A percentile compares a stretch with the other conserved stretches of the same genome.
Evolutionary conservation across 495 filamentous ascomycete genomes (phyloP).

Genomic region (Letharia columbiana): DNA sequence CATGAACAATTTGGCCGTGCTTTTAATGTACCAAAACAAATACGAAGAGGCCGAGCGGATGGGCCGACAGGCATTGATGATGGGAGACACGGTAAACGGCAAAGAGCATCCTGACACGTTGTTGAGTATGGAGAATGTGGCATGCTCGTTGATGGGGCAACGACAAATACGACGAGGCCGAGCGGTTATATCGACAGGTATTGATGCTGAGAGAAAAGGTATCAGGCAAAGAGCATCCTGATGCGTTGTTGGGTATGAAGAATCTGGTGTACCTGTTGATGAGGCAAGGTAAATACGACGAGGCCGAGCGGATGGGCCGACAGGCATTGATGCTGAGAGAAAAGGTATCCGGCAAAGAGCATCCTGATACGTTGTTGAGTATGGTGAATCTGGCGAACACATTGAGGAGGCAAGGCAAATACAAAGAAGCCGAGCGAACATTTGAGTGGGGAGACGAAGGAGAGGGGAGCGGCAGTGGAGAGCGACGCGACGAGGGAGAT

Average conservation of each 20-base stretch:
- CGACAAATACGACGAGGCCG: conserved; percentile 28
- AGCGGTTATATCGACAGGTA: conserved; percentile 23
- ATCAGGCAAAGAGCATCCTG: conserved; percentile 29
- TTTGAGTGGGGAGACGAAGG: too few relatives aligned
- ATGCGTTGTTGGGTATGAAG: conserved; percentile 24
- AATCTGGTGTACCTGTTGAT: conserved; percentile 25
- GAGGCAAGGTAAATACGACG: conserved; percentile 29
- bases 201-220: conserved; percentile 28
- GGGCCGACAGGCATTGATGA: conserved; percentile 6
- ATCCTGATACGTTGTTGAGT: conserved; percentile 28
- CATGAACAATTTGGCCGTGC: conserved; percentile 25
- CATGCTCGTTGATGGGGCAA: background rate
- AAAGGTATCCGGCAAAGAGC: conserved; percentile 27
- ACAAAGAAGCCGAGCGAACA: background rate
- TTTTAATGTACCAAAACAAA: conserved; percentile 26
- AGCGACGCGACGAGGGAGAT: too few relatives aligned
- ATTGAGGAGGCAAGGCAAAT: background rate
- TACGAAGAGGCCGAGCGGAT: conserved; percentile 25
- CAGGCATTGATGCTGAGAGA: conserved; percentile 23
- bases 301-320: conserved; percentile 30
- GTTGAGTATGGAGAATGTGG: conserved; percentile 21
- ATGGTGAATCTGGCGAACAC: conserved; percentile 25
- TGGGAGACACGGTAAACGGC: conserved; percentile 17
- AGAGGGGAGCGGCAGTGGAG: too few relatives aligned
- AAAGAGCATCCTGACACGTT: conserved; percentile 25